Evolutionary conservation across 2,329 filamentous ascomycete genomes (phyloP).

Genomic region (Coniochaeta sp.): DNA sequence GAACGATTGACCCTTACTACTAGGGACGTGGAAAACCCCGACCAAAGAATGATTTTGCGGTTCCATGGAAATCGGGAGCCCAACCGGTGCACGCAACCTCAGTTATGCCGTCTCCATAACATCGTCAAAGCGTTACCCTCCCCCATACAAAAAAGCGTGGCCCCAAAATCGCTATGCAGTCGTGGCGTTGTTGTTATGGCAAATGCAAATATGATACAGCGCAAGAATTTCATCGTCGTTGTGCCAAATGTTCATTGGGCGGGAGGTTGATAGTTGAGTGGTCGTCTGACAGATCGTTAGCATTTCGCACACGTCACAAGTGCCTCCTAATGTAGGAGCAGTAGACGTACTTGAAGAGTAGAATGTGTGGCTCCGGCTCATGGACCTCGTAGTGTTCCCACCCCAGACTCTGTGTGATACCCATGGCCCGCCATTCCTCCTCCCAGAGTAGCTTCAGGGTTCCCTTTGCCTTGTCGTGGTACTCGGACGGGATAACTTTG

Average conservation of each 20-base stretch:
- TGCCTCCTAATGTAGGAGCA: neutral
- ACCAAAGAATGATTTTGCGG: neutral
- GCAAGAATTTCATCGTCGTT: neutral
- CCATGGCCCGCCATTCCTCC: slow-evolving; percentile 94
- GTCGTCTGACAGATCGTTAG: slow-evolving; percentile 47
- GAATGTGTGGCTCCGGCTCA: slow-evolving; percentile 95
- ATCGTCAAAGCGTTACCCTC: neutral
- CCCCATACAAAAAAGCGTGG: neutral
- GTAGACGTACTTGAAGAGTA: slow-evolving; percentile 88
- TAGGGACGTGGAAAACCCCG: neutral
- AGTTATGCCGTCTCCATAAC: neutral
- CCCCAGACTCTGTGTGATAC: slow-evolving; percentile 96
- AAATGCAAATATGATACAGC: slow-evolving; percentile 3
- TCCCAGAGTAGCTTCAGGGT: slow-evolving; percentile 96
- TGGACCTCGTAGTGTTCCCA: slow-evolving; percentile 99
- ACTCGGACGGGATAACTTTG: slow-evolving; percentile 86
- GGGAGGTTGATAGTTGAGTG: slow-evolving; percentile 76
- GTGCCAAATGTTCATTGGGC: slow-evolving; percentile 28
- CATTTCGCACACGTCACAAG: slow-evolving; percentile 2
- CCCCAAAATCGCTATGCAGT: neutral
- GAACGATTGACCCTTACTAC: neutral
- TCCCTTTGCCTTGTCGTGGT: slow-evolving; percentile 58
- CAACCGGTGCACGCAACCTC: neutral
- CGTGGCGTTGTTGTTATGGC: neutral
- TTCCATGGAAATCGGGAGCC: neutral